phyloP scores from a whole-genome alignment of 2,329 filamentous ascomycete species.

The Aspergillus pseudonomiae region DNA sequence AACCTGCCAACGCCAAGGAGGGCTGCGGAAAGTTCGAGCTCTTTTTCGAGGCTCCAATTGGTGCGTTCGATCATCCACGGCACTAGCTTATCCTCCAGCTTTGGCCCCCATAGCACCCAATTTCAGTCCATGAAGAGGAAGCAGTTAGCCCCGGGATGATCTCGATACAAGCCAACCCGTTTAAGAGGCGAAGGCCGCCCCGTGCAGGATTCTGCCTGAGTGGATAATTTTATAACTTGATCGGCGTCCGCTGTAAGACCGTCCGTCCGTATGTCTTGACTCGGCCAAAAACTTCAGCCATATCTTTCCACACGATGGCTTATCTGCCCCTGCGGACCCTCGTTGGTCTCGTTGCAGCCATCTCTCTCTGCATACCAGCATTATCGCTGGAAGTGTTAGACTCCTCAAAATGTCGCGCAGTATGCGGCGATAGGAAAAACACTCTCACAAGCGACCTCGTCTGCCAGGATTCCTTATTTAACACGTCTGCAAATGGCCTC shows the following conservation, averaged over 20 bases:
- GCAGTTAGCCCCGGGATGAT: not conserved
- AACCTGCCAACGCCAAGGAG: not conserved
- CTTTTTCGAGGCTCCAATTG: not conserved
- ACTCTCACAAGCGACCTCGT: not conserved
- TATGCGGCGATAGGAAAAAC: not conserved
- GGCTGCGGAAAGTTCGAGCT: not conserved
- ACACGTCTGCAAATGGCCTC: not conserved
- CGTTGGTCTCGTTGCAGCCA: not conserved
- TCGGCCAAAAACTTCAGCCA: not conserved
- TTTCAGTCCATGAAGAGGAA: not conserved
- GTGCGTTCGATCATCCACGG: not conserved
- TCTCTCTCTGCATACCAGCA: not conserved
- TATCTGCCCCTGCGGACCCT: not conserved
- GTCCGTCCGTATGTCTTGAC: not conserved
- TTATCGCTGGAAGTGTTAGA: not conserved
- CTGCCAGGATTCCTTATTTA: conserved; percentile 2
- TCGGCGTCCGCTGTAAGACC: not conserved
- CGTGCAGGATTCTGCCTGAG: not conserved
- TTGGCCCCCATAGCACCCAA: not conserved
- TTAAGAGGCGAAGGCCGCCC: not conserved
- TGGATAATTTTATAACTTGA: not conserved
- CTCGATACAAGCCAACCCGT: not conserved
- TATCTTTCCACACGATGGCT: not conserved
- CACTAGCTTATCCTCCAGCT: not conserved
- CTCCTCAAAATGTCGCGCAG: not conserved